Evolutionary conservation across 2,329 filamentous ascomycete genomes (phyloP).

Genomic region (Amauroascus verrucosus): DNA sequence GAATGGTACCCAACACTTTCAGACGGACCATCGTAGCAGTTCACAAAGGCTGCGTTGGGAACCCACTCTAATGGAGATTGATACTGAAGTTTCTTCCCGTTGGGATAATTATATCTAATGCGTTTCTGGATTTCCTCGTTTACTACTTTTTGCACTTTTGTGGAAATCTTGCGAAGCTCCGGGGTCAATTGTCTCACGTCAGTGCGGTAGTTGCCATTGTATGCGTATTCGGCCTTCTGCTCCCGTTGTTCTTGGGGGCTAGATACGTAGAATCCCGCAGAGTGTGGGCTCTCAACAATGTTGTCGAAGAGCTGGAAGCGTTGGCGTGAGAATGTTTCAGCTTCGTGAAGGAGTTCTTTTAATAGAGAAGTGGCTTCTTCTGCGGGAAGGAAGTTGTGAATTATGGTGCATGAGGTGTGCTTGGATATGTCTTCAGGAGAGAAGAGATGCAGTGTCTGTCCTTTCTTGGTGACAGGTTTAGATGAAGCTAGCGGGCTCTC

Average conservation of each 20-base stretch:
- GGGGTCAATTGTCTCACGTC: constrained; percentile 69
- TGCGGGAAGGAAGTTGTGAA: constrained; percentile 75
- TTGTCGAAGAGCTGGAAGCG: constrained; percentile 83
- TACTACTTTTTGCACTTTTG: constrained; percentile 61
- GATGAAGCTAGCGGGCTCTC: constrained; percentile 14
- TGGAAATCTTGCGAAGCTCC: constrained; percentile 59
- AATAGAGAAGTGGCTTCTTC: constrained; percentile 65
- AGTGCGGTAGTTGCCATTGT: constrained; percentile 66
- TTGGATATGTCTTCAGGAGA: constrained; percentile 68
- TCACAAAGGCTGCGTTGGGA: constrained; percentile 87
- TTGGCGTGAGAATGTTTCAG: constrained; percentile 57
- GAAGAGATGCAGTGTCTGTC: constrained; percentile 73
- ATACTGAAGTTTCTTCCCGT: constrained; percentile 61
- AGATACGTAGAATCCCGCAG: constrained; percentile 72
- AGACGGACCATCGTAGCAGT: constrained; percentile 74
- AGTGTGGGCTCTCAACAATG: constrained; percentile 75
- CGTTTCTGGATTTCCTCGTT: constrained; percentile 65
- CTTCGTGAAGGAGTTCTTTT: constrained; percentile 63
- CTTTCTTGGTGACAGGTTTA: constrained; percentile 57
- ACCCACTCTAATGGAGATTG: constrained; percentile 65
- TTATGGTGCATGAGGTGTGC: constrained; percentile 80
- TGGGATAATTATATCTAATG: constrained; percentile 58
- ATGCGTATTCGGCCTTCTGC: constrained; percentile 72
- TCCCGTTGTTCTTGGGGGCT: constrained; percentile 56
- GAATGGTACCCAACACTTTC: constrained; percentile 87